These are phyloP conservation scores for Candida chauliodis DNA, from an alignment of 805 yeast species.

Conservation along the genomic window DNA sequence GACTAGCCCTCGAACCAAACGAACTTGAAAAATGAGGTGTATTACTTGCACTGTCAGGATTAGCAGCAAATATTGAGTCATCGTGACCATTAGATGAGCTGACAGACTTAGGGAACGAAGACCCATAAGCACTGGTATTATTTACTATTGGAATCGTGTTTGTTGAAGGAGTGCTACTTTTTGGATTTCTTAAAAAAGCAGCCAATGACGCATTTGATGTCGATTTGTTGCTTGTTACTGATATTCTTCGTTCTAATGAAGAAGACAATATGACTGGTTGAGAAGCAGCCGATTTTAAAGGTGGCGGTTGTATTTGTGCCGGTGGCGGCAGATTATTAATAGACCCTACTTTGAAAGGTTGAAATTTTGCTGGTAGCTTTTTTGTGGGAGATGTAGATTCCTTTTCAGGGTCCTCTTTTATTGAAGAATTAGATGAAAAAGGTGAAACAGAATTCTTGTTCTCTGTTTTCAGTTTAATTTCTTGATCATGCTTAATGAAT, in stretches of 20 bases:
- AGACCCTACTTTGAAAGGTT: conserved; percentile 64
- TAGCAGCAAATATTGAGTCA: conserved; percentile 14
- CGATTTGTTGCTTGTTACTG: conserved; percentile 45
- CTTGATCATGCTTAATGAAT: conserved; percentile 45
- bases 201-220: conserved; percentile 53
- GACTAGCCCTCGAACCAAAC: conserved; percentile 59
- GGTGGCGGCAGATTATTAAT: conserved; percentile 41
- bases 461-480: not conserved
- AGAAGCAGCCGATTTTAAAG: not conserved
- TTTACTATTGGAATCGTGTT: conserved; percentile 19
- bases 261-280: conserved; percentile 15
- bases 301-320: conserved; percentile 15
- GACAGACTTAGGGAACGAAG: conserved; percentile 32
- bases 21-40: conserved; percentile 69
- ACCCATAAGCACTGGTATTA: conserved; percentile 9
- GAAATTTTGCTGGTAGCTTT: conserved; percentile 24
- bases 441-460: conserved; percentile 19
- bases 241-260: conserved; percentile 35
- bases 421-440: conserved; percentile 16
- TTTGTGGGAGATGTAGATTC: conserved; percentile 12
- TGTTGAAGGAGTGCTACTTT: conserved; percentile 42
- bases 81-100: conserved; percentile 38
- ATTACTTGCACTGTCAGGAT: conserved; percentile 18
- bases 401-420: conserved; percentile 8
- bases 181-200: conserved; percentile 48